Evolutionary conservation across 2,329 filamentous ascomycete species (phyloP), one percentile per base, ranked within the genome.

Genomic region (Phialophora macrospora): DNA sequence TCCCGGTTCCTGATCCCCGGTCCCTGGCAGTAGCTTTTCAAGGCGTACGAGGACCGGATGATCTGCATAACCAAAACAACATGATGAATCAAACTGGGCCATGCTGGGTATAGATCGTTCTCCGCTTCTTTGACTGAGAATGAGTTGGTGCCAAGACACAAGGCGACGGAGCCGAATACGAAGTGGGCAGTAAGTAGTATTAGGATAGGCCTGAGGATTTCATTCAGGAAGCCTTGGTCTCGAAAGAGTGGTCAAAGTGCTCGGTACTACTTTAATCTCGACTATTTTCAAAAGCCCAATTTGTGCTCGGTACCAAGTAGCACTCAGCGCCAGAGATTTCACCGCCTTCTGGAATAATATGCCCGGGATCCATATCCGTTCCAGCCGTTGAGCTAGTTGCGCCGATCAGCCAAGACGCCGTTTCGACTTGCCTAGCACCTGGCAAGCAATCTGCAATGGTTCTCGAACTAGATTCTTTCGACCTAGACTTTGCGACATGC

Each of bases 331-430:
- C 54, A 41, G 30, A 41, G 30, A 56, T 56, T 56, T 56, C 54
- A 57, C 34, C 26, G 34, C 55, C 55, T 57, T 57, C 34, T 57
- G 22, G 55, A 46, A 57, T 57, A 57, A 46, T 46, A 46, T 57
- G 55, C 55, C 55, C 34, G 55, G 54, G 55, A 57, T 14, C 55
- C 55, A 57, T 57, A 57, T 57, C 55, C 55, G 34, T 57, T n/a
- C 55, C 55, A 57, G 55, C 55, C 55, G 55, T 57, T 57, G 55
- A 57, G 34, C 55, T 57, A 57, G 55, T 57, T 57, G 55, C 32
- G 55, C 34, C 55, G 55, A 57, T 57, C 55, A 57, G 55, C 34
- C 55, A 57, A 46, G 55, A 28, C 34, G 55, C 55, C 32, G 24
- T 57, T 57, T 46, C 55, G 55, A 57, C 32, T 44, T 57, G 32